These are phyloP conservation scores for Aspergillus sclerotioniger DNA, from an alignment of 495 filamentous ascomycete species.

Conservation along the genomic window DNA sequence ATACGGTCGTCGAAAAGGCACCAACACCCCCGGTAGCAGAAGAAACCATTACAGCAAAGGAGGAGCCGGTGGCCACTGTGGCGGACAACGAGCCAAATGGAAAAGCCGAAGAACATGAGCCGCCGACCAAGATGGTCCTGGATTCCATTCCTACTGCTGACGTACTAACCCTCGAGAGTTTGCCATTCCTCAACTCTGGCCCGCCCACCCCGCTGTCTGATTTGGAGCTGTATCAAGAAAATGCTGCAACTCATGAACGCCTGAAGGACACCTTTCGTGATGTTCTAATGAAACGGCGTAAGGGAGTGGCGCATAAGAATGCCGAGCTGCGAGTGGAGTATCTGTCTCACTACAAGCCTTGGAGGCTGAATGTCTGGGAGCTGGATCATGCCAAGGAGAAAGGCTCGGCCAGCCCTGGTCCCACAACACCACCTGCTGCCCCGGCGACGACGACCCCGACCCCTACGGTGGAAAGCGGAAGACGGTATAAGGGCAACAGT, in stretches of 20 bases:
- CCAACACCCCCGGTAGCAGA: constrained; percentile 23
- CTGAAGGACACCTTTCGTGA: constrained; percentile 35
- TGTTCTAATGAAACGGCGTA: constrained; percentile 39
- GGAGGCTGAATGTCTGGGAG: constrained; percentile 49
- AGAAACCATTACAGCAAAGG: constrained; percentile 9
- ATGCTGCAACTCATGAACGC: constrained; percentile 31
- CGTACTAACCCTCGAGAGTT: constrained; percentile 33
- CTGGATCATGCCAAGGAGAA: constrained; percentile 64
- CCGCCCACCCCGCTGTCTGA: constrained; percentile 52
- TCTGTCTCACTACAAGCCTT: constrained; percentile 45
- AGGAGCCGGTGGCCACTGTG: background rate
- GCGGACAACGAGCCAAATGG: constrained; percentile 10
- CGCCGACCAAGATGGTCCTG: constrained; percentile 16
- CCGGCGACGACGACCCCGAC: constrained; percentile 39
- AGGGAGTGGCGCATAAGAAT: constrained; percentile 43
- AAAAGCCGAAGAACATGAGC: constrained; percentile 43
- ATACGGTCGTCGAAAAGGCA: constrained; percentile 22
- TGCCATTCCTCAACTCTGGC: constrained; percentile 49
- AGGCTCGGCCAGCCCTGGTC: constrained; percentile 48
- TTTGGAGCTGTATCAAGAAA: constrained; percentile 47
- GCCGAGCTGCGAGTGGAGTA: constrained; percentile 43
- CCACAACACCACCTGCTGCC: constrained; percentile 45
- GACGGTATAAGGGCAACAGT: constrained; percentile 62
- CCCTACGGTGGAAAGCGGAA: constrained; percentile 48
- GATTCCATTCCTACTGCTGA: constrained; percentile 20